phyloP scores from a whole-genome alignment of 73 alveolate genomes.

The Paramecium pentaurelia region DNA sequence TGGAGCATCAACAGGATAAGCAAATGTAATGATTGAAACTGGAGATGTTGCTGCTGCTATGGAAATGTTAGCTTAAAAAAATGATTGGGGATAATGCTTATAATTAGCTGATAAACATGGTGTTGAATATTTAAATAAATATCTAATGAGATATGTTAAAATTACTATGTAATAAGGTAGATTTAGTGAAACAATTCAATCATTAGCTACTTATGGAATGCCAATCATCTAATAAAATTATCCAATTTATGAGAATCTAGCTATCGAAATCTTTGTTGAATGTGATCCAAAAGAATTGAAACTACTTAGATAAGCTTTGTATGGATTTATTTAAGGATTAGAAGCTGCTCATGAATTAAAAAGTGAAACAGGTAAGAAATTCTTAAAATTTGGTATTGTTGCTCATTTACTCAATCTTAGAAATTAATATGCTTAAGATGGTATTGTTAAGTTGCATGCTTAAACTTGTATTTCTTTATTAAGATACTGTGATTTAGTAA shows the following conservation, averaged over 20 bases:
- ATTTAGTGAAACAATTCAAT: slow-evolving; percentile 93
- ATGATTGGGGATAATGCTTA: slow-evolving; percentile 89
- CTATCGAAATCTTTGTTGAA: slow-evolving; percentile 96
- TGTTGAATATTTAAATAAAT: slow-evolving; percentile 85
- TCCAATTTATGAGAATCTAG: slow-evolving; percentile 92
- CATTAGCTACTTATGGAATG: slow-evolving; percentile 88
- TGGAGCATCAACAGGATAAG: slow-evolving; percentile 72
- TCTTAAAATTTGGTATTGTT: slow-evolving; percentile 79
- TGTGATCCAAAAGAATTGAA: slow-evolving; percentile 90
- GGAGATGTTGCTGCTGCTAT: slow-evolving; percentile 75
- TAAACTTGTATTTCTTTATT: slow-evolving; percentile 90
- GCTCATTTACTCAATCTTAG: slow-evolving; percentile 85
- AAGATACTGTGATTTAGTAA: slow-evolving; percentile 94
- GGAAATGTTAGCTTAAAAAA: slow-evolving; percentile 70
- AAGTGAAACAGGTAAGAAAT: slow-evolving; percentile 79
- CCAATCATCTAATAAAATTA: slow-evolving; percentile 85
- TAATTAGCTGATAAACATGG: slow-evolving; percentile 90
- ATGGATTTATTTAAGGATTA: slow-evolving; percentile 79
- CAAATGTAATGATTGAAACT: slow-evolving; percentile 61
- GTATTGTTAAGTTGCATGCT: slow-evolving; percentile 80
- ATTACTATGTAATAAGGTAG: slow-evolving; percentile 85
- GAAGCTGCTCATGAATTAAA: slow-evolving; percentile 79
- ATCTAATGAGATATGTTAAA: slow-evolving; percentile 85
- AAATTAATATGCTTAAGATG: slow-evolving; percentile 77
- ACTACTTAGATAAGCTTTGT: slow-evolving; percentile 86